Evolutionary conservation across 192 early-diverging fungal species (phyloP), one percentile per base, ranked within the genome.

Genomic region (Entomortierella beljakovae): DNA sequence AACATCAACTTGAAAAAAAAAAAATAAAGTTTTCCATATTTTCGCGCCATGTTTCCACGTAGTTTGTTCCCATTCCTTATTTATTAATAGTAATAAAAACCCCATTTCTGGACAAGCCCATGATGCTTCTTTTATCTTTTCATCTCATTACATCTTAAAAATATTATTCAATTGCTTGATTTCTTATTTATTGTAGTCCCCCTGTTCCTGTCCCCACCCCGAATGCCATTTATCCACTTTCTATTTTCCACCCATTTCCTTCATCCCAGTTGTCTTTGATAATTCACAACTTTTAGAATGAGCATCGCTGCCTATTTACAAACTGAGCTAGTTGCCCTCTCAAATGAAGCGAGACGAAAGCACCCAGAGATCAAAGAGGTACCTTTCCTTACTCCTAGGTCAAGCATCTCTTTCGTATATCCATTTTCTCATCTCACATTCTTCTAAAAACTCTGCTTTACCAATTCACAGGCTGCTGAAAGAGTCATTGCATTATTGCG

Each of bases 321-420:
- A 38, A 87, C 86, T 35, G 97, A 99, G 82, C 90, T 99, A 40
- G 83, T 93, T 54, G 80, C 82, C 28, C 87, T 99, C 46, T 94
- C 95, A 38, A 92, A 85, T 49, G 97, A 99, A 68, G 93, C 96
- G 5, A 84, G 92, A 46, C 87, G 92, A 65, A 97, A 96, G 70
- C 84, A 96, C 83, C 94, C 96, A 22, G 95, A 96, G 58, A 93
- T 99, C n/a, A 98, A 98, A 85, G 97, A 99, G 79, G 94, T 95
- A 80, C 42, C 3, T 32, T n/a, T 38, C 13, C 13, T 6, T 20
- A 46, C 3, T 20, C 4, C n/a, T n/a, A n/a, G n/a, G n/a, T n/a
- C n/a, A n/a, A n/a, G n/a, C n/a, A n/a, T n/a, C n/a, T n/a, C n/a
- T n/a, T n/a, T n/a, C 43, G 20, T 46, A 3, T 23, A 10, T 34